Evolutionary conservation across 768 basidiomycete genomes (phyloP).

Genomic region (Wakefieldia striispora): DNA sequence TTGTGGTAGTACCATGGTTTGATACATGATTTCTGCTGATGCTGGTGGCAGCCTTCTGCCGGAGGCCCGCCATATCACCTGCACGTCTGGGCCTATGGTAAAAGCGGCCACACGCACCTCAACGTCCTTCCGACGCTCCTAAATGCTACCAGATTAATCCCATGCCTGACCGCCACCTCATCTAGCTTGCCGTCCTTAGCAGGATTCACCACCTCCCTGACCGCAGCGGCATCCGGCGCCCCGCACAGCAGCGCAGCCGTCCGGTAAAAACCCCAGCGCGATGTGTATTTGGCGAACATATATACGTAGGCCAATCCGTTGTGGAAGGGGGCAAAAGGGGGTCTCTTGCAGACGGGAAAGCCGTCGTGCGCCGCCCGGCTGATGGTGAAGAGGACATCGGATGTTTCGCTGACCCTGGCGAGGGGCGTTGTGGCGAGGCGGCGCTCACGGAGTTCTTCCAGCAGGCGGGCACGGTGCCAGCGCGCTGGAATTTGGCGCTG

Average conservation of each 20-base stretch:
- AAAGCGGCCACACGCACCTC: conserved; percentile 13
- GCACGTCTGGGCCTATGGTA: conserved; percentile 13
- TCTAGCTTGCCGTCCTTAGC: conserved; percentile 11
- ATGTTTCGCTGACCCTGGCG: conserved; percentile 13
- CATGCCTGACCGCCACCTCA: conserved; percentile 14
- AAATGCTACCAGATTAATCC: conserved; percentile 7
- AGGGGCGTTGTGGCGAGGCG: conserved; percentile 7
- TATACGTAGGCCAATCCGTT: conserved; percentile 11
- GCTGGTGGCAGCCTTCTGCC: not conserved
- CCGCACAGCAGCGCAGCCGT: conserved; percentile 11
- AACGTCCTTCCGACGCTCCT: conserved; percentile 10
- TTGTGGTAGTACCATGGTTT: not conserved
- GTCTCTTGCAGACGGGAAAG: conserved; percentile 12
- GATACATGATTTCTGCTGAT: not conserved
- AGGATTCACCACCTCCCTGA: conserved; percentile 15
- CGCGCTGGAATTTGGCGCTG: conserved; percentile 6
- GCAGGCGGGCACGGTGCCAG: conserved; percentile 7
- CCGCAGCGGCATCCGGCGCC: conserved; percentile 10
- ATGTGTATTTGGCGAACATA: conserved; percentile 13
- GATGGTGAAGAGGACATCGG: conserved; percentile 14
- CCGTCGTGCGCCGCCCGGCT: conserved; percentile 10
- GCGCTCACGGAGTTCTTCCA: conserved; percentile 10
- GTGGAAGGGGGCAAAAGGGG: conserved; percentile 6
- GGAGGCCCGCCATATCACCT: not conserved
- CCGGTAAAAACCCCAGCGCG: conserved; percentile 13